Conservation (phyloP, 305 asterid genomes). For the Andrographis paniculata region DNA sequence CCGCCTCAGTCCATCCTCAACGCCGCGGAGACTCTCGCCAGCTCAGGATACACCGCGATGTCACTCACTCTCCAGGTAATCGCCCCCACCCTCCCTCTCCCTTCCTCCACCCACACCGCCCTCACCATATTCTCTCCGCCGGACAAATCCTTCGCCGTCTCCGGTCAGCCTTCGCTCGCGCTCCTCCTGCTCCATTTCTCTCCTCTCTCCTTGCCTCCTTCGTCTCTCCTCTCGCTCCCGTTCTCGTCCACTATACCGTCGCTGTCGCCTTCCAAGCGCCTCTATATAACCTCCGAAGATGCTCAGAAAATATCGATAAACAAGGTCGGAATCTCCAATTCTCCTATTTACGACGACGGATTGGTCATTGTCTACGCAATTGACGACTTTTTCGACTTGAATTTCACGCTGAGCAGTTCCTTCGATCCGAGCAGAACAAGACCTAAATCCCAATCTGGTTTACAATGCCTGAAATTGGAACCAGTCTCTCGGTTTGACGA, state of each 20-base stretch:
- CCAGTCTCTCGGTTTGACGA: slow-evolving; percentile 30
- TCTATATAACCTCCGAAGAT: slow-evolving; percentile 30
- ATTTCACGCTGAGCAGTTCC: slow-evolving; percentile 27
- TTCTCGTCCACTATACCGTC: slow-evolving; percentile 45
- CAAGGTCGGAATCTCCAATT: slow-evolving; percentile 26
- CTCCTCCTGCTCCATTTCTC: slow-evolving; percentile 68
- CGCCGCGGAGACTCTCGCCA: slow-evolving; percentile 63
- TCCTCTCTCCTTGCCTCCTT: slow-evolving; percentile 46
- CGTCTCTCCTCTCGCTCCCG: slow-evolving; percentile 53
- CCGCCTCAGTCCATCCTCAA: slow-evolving; percentile 32
- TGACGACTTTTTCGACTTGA: slow-evolving; percentile 39
- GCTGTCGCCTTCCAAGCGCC: slow-evolving; percentile 40
- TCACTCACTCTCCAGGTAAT: slow-evolving; percentile 52
- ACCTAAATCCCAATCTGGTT: slow-evolving; percentile 13
- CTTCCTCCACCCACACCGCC: slow-evolving; percentile 22
- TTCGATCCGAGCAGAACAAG: neutral
- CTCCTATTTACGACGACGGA: slow-evolving; percentile 68
- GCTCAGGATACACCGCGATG: slow-evolving; percentile 62
- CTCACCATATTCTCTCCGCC: slow-evolving; percentile 76
- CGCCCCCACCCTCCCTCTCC: slow-evolving; percentile 31
- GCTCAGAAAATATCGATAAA: slow-evolving; percentile 32
- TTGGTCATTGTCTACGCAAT: slow-evolving; percentile 42
- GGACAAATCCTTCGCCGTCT: slow-evolving; percentile 35
- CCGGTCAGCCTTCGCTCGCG: slow-evolving; percentile 63
- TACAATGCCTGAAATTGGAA: slow-evolving; percentile 35